Conservation (phyloP, 306 rosid species). For the Herpetospermum pedunculosum region DNA sequence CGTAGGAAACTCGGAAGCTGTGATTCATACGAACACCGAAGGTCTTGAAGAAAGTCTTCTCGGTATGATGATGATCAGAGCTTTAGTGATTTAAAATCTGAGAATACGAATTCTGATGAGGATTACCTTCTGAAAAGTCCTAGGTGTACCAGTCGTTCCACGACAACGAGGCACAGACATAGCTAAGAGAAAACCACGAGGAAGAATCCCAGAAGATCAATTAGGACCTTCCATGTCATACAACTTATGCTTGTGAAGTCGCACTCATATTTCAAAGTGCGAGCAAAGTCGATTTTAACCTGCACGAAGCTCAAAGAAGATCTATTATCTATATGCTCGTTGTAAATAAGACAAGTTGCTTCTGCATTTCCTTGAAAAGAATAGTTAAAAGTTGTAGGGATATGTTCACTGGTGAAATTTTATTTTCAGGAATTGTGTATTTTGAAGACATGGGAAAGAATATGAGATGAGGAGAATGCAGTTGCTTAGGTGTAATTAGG, state of each 20-base stretch:
- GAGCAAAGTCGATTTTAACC: not conserved
- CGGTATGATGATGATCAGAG: not conserved
- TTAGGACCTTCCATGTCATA: not conserved
- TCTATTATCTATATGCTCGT: not conserved
- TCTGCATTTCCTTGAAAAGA: not conserved
- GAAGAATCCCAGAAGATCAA: not conserved
- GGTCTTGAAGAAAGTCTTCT: not conserved
- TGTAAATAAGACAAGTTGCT: not conserved
- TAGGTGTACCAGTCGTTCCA: not conserved
- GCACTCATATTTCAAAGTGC: not conserved
- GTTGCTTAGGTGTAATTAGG: not conserved
- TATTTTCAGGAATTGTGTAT: not conserved
- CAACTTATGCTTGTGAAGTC: not conserved
- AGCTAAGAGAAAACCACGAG: not conserved
- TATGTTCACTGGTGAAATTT: not conserved
- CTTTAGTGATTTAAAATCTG: not conserved
- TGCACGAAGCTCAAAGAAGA: not conserved
- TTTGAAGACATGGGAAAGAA: not conserved
- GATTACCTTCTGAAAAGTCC: not conserved
- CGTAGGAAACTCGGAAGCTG: not conserved
- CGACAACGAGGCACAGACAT: not conserved
- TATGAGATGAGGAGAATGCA: not conserved
- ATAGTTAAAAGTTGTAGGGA: not conserved
- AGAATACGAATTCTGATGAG: not conserved
- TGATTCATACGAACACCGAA: not conserved